phyloP scores from a whole-genome alignment of 2,329 filamentous ascomycete genomes.

The Verticillium isaacii region DNA sequence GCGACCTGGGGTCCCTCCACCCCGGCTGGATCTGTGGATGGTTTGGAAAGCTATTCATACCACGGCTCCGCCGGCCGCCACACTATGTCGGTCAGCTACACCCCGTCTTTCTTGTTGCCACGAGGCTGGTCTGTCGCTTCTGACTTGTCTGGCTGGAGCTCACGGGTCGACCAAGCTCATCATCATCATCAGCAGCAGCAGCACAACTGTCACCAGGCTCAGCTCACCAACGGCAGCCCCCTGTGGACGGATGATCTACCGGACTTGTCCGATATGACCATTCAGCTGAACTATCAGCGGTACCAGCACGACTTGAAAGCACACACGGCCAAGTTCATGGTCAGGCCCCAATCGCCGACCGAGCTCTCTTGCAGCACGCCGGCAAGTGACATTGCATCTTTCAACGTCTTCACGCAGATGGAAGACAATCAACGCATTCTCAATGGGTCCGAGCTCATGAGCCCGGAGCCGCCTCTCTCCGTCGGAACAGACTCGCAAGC shows the following conservation, averaged over 20 bases:
- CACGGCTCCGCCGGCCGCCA: constrained; percentile 17
- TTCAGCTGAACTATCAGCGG: constrained; percentile 4
- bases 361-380: background rate
- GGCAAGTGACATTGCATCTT: background rate
- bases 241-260: constrained; percentile 6
- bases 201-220: constrained; percentile 1
- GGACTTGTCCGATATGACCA: background rate
- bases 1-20: constrained; percentile 20
- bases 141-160: constrained; percentile 7
- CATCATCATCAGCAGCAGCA: constrained; percentile 1
- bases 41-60: constrained; percentile 31
- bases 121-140: constrained; percentile 20
- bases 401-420: background rate
- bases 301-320: background rate
- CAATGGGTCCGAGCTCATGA: background rate
- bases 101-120: constrained; percentile 25
- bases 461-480: background rate
- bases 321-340: background rate
- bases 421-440: background rate
- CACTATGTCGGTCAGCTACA: constrained; percentile 21
- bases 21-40: constrained; percentile 26
- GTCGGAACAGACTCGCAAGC: background rate
- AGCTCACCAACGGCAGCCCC: background rate
- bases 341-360: background rate
- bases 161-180: background rate